A percentile compares a stretch with the other conserved stretches of the same genome.
Conservation (phyloP, 306 rosid genomes). For the Acacia crassicarpa region DNA sequence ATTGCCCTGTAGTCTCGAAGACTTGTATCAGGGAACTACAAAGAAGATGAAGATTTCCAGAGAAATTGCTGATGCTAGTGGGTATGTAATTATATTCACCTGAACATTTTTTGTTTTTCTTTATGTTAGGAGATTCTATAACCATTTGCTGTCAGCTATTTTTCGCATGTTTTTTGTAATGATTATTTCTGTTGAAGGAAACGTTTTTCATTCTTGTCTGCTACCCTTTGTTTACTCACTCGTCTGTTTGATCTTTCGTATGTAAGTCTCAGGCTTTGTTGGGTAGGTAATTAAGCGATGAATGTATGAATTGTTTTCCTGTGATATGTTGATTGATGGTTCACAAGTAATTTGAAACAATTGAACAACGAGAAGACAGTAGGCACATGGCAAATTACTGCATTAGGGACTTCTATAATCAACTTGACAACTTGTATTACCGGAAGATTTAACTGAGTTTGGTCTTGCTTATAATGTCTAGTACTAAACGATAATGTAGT, state of each 20-base stretch:
- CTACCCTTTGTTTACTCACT: background rate
- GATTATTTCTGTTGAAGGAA: background rate
- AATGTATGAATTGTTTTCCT: slow-evolving; percentile 4
- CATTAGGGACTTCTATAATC: too few species aligned
- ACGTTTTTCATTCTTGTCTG: background rate
- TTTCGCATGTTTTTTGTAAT: background rate
- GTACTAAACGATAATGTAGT: background rate
- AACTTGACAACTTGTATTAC: background rate
- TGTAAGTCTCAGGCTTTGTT: background rate
- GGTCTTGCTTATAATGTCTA: background rate
- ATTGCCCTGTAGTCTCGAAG: slow-evolving; percentile 66
- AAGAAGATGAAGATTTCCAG: slow-evolving; percentile 69
- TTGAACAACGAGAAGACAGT: too few species aligned
- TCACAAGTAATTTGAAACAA: too few species aligned
- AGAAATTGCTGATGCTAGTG: slow-evolving; percentile 58
- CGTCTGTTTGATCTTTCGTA: background rate
- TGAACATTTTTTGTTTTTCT: background rate
- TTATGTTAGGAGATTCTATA: background rate
- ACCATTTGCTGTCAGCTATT: background rate
- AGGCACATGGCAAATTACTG: too few species aligned
- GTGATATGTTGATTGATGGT: background rate
- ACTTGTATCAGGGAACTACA: slow-evolving; percentile 53
- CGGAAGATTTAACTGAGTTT: background rate
- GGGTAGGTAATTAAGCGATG: background rate
- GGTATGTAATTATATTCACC: slow-evolving; percentile 40